Evolutionary conservation across 2,329 filamentous ascomycete genomes (phyloP).

Genomic region (Neopestalotiopsis sp.): DNA sequence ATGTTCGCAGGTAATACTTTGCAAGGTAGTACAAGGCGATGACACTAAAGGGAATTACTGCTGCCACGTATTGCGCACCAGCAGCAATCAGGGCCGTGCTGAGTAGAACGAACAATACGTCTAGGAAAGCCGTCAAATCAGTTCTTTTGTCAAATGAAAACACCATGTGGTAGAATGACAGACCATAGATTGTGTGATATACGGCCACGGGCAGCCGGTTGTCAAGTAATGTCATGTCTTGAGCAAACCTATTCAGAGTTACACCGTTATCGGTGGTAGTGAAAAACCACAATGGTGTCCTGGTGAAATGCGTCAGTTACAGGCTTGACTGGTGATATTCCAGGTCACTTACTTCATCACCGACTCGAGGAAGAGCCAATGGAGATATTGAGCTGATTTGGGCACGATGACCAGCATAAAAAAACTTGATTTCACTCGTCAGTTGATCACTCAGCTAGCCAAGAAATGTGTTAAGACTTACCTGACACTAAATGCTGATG

Average conservation of each 20-base stretch:
- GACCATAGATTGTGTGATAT: neutral
- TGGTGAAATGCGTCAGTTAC: neutral
- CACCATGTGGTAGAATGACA: neutral
- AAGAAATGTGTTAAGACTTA: neutral
- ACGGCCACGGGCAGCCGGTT: neutral
- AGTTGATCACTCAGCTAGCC: neutral
- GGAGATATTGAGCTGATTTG: neutral
- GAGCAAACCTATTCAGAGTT: neutral
- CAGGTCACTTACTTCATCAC: conserved; percentile 9
- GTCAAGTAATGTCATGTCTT: conserved; percentile 14
- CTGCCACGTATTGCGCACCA: conserved; percentile 8
- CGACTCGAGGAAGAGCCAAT: neutral
- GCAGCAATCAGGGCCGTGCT: neutral
- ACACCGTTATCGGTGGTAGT: conserved; percentile 1
- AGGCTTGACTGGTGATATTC: neutral
- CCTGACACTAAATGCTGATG: conserved; percentile 12
- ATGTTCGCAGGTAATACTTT: conserved; percentile 51
- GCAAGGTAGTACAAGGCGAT: conserved; percentile 46
- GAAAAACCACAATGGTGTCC: conserved; percentile 4
- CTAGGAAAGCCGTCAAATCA: neutral
- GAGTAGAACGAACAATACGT: neutral
- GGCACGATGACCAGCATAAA: conserved; percentile 1
- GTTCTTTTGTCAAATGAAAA: neutral
- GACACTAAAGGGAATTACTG: conserved; percentile 8
- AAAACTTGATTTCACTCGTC: neutral